Conservation (phyloP, 805 yeast genomes). For the Maudiozyma serrabonitensis region DNA sequence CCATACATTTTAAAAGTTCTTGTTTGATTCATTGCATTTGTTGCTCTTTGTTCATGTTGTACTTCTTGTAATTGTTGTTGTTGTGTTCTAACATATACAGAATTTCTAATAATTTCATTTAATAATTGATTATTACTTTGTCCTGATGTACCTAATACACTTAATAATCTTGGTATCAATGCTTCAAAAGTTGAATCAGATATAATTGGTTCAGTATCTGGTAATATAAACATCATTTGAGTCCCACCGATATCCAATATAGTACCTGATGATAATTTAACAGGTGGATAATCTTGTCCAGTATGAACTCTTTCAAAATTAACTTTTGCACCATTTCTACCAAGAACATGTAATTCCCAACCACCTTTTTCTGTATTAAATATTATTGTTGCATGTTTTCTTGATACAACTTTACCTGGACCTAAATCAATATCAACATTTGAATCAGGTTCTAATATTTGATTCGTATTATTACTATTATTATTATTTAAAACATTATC, state of each 20-base stretch:
- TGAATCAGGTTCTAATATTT: neutral
- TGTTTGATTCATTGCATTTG: slow-evolving; percentile 9
- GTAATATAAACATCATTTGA: slow-evolving; percentile 97
- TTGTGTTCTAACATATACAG: slow-evolving; percentile 12
- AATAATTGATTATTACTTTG: slow-evolving; percentile 16
- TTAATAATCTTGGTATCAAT: slow-evolving; percentile 26
- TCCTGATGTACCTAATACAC: slow-evolving; percentile 14
- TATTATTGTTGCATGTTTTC: slow-evolving; percentile 78
- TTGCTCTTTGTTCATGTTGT: slow-evolving; percentile 7
- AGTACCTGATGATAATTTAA: slow-evolving; percentile 74
- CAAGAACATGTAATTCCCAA: slow-evolving; percentile 80
- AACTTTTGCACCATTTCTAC: slow-evolving; percentile 89
- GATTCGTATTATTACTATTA: neutral
- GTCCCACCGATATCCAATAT: slow-evolving; percentile 92
- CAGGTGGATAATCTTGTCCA: slow-evolving; percentile 38
- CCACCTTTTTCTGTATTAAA: slow-evolving; percentile 64
- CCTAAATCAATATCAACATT: slow-evolving; percentile 72
- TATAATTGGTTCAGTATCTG: slow-evolving; percentile 73
- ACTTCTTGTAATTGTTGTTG: slow-evolving; percentile 5
- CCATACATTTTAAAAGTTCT: slow-evolving; percentile 28
- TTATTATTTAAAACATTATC: slow-evolving; percentile 11
- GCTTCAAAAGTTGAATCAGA: slow-evolving; percentile 32
- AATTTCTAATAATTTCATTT: slow-evolving; percentile 17
- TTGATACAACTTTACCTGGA: slow-evolving; percentile 93
- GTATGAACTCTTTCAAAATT: slow-evolving; percentile 47